Percentiles rank a stretch among this genome's conserved stretches.
Conservation (phyloP, 148 eudicot species). For the Camellia japonica region DNA sequence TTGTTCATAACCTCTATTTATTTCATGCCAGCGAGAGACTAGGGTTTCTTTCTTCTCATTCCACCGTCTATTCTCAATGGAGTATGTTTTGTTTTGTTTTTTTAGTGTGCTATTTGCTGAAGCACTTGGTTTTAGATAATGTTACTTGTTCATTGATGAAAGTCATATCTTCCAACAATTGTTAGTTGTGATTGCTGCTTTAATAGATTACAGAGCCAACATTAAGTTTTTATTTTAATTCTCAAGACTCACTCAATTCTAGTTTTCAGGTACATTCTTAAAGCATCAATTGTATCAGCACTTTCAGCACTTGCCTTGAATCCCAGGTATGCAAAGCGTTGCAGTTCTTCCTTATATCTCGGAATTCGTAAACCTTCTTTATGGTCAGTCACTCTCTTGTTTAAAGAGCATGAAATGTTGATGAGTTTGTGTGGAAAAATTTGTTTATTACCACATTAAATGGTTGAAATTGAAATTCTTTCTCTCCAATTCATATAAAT, state of each 20-base stretch:
- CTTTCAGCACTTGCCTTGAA: conserved; percentile 49
- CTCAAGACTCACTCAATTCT: conserved; percentile 4
- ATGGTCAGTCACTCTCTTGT: background rate
- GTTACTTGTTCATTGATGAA: background rate
- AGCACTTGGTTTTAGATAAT: background rate
- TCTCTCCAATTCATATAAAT: background rate
- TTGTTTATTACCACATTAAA: background rate
- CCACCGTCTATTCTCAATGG: background rate
- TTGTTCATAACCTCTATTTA: background rate
- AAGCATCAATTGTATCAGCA: conserved; percentile 56
- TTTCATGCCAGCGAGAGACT: background rate
- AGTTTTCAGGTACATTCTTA: conserved; percentile 59
- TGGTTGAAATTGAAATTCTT: background rate
- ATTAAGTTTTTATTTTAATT: background rate
- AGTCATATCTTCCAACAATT: background rate
- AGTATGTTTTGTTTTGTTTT: background rate
- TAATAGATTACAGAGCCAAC: background rate
- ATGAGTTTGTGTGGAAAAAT: background rate
- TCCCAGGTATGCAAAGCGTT: conserved; percentile 34
- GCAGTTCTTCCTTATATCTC: background rate
- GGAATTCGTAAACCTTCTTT: background rate
- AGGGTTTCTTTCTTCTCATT: background rate
- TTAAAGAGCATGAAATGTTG: background rate
- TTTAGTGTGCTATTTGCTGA: background rate
- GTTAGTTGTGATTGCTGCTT: background rate